These are phyloP conservation scores for Mallotus repandus DNA, from an alignment of 441 rosid genomes.

Conservation along the genomic window DNA sequence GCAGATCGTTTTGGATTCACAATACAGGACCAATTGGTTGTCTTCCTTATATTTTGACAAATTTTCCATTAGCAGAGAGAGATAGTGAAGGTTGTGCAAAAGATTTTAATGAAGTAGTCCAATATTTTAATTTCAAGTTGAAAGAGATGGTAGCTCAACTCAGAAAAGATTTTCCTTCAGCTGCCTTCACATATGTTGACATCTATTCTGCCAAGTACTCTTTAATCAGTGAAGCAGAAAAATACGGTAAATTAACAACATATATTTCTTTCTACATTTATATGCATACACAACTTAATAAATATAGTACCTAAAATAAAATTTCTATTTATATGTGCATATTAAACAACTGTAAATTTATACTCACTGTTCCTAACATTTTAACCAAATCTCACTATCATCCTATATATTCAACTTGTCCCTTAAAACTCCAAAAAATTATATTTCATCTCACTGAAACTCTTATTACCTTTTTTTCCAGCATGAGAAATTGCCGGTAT, in stretches of 20 bases:
- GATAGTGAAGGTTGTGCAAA: slow-evolving; percentile 38
- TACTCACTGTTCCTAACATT: too few species aligned
- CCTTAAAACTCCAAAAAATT: too few species aligned
- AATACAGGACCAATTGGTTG: slow-evolving; percentile 49
- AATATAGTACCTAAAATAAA: too few species aligned
- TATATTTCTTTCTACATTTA: not conserved
- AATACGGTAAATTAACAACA: not conserved
- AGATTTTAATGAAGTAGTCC: slow-evolving; percentile 37
- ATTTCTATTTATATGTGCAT: too few species aligned
- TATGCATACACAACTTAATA: too few species aligned
- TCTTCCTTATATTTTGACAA: slow-evolving; percentile 27
- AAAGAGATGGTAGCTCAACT: slow-evolving; percentile 31
- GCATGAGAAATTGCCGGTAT: too few species aligned
- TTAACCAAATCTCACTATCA: too few species aligned
- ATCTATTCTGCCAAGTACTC: slow-evolving; percentile 38
- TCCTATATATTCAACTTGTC: too few species aligned
- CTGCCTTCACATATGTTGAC: slow-evolving; percentile 38
- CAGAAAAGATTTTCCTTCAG: slow-evolving; percentile 31
- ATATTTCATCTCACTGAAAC: too few species aligned
- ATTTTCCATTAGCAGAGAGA: slow-evolving; percentile 20
- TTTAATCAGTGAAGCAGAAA: slow-evolving; percentile 25
- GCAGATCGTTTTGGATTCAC: slow-evolving; percentile 46
- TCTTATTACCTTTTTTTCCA: too few species aligned
- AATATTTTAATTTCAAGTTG: slow-evolving; percentile 31
- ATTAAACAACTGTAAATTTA: too few species aligned